Percentiles rank a stretch among this genome's conserved stretches.
These are phyloP conservation scores for Xylaria multiplex DNA, from an alignment of 2,329 filamentous ascomycete species.

Conservation along the genomic window DNA sequence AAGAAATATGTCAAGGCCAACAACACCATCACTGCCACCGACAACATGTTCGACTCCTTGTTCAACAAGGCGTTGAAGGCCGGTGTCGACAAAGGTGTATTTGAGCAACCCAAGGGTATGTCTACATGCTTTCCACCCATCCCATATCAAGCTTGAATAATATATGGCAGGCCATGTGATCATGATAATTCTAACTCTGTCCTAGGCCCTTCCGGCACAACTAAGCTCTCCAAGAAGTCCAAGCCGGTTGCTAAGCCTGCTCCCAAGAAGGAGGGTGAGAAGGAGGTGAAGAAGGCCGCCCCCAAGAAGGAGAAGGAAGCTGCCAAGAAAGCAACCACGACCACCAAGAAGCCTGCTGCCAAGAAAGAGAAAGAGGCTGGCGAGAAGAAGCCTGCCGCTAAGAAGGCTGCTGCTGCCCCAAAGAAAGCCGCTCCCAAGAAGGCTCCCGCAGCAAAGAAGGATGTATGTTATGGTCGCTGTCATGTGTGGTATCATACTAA, in stretches of 20 bases:
- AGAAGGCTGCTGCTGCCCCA: constrained; percentile 58
- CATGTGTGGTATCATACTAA: constrained; percentile 31
- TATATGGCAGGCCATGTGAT: neutral
- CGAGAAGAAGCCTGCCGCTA: constrained; percentile 82
- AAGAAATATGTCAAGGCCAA: constrained; percentile 65
- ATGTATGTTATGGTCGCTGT: constrained; percentile 38
- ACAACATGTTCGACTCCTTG: constrained; percentile 69
- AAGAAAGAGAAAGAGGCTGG: constrained; percentile 60
- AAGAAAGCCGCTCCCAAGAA: constrained; percentile 58
- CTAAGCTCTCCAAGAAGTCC: constrained; percentile 89
- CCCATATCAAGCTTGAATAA: neutral
- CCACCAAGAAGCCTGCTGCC: constrained; percentile 52
- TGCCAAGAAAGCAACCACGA: constrained; percentile 43
- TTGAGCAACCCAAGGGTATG: constrained; percentile 89
- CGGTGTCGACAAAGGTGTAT: constrained; percentile 87
- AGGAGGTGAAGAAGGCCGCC: constrained; percentile 46
- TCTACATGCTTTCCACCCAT: neutral
- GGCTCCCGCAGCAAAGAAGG: constrained; percentile 51
- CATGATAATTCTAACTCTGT: constrained; percentile 38
- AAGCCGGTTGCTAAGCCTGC: constrained; percentile 53
- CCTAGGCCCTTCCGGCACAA: constrained; percentile 82
- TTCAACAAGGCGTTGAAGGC: constrained; percentile 77
- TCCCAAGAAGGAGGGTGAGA: constrained; percentile 37
- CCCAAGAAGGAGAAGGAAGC: constrained; percentile 44
- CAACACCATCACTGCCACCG: constrained; percentile 50